phyloP scores from a whole-genome alignment of 2,329 filamentous ascomycete species.

The Aureobasidium sp. region DNA sequence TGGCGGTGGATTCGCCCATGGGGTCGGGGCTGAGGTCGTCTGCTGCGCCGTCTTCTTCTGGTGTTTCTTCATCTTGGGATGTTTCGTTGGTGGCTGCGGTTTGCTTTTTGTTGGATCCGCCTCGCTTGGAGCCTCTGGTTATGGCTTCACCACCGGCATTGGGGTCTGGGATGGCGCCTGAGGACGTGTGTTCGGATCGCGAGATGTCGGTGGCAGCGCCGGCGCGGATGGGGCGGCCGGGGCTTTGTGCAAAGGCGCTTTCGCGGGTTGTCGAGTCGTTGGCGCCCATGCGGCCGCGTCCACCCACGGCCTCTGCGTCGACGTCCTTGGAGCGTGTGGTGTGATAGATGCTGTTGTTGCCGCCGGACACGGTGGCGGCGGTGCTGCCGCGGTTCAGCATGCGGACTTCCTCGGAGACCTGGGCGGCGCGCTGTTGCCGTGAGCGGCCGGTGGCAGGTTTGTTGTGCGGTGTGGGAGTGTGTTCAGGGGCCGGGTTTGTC shows the following conservation, averaged over 20 bases:
- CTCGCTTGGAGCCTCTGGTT: neutral
- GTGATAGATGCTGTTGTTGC: slow-evolving; percentile 10
- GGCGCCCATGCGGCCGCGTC: slow-evolving; percentile 21
- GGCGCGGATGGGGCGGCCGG: slow-evolving; percentile 4
- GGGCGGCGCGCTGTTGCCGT: slow-evolving; percentile 24
- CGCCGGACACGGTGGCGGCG: slow-evolving; percentile 10
- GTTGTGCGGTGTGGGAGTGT: slow-evolving; percentile 10
- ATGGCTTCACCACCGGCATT: slow-evolving; percentile 17
- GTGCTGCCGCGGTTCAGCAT: slow-evolving; percentile 21
- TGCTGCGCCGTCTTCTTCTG: neutral
- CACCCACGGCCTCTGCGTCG: slow-evolving; percentile 16
- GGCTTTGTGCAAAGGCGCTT: slow-evolving; percentile 21
- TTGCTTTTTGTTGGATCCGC: neutral
- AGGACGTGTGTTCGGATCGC: slow-evolving; percentile 13
- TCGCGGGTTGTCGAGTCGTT: slow-evolving; percentile 20
- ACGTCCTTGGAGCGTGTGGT: neutral
- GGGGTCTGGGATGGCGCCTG: slow-evolving; percentile 14
- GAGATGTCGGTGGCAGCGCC: slow-evolving; percentile 1
- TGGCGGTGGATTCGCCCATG: slow-evolving; percentile 14
- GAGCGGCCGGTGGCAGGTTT: slow-evolving; percentile 13
- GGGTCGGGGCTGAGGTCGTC: slow-evolving; percentile 12
- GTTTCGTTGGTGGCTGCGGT: neutral
- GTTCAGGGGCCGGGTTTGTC: slow-evolving; percentile 13
- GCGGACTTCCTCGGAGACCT: slow-evolving; percentile 23
- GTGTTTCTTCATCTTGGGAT: slow-evolving; percentile 6